Evolutionary conservation across 768 basidiomycete genomes (phyloP).

Genomic region (Podaxis sp.): DNA sequence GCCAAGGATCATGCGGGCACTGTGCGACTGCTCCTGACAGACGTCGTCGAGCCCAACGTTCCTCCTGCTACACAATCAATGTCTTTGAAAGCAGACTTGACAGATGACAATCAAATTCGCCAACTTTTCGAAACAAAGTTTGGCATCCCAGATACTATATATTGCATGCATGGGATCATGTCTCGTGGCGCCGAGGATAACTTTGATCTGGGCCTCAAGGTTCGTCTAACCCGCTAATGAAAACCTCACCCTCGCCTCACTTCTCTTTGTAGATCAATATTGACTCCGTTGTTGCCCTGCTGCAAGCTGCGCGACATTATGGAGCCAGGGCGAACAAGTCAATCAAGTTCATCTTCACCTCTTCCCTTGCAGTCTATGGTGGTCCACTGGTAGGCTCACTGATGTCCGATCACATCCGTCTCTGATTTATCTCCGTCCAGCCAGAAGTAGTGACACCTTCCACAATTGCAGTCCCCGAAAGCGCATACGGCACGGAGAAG

Average conservation of each 20-base stretch:
- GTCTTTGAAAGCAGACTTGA: conserved; percentile 41
- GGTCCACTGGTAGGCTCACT: conserved; percentile 41
- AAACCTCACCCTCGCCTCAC: background rate
- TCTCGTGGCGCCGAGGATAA: conserved; percentile 61
- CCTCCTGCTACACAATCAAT: conserved; percentile 30
- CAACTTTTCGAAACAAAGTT: conserved; percentile 37
- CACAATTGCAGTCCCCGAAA: conserved; percentile 54
- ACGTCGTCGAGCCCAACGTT: conserved; percentile 40
- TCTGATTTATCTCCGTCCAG: conserved; percentile 16
- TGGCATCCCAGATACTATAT: conserved; percentile 44
- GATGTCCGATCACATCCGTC: background rate
- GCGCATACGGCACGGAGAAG: conserved; percentile 58
- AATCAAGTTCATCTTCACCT: conserved; percentile 60
- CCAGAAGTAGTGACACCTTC: conserved; percentile 44
- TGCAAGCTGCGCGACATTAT: conserved; percentile 37
- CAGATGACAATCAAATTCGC: conserved; percentile 33
- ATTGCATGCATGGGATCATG: conserved; percentile 62
- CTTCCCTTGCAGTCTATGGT: conserved; percentile 62
- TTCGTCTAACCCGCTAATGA: conserved; percentile 6
- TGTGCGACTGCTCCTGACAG: conserved; percentile 49
- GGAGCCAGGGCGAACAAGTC: conserved; percentile 17
- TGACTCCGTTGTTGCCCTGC: conserved; percentile 50
- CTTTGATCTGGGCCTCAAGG: conserved; percentile 55
- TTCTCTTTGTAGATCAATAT: conserved; percentile 47
- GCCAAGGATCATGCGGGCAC: conserved; percentile 29